Evolutionary conservation across 139 green algal genomes (phyloP).

Genomic region (Tetradesmus lagerheimii): DNA sequence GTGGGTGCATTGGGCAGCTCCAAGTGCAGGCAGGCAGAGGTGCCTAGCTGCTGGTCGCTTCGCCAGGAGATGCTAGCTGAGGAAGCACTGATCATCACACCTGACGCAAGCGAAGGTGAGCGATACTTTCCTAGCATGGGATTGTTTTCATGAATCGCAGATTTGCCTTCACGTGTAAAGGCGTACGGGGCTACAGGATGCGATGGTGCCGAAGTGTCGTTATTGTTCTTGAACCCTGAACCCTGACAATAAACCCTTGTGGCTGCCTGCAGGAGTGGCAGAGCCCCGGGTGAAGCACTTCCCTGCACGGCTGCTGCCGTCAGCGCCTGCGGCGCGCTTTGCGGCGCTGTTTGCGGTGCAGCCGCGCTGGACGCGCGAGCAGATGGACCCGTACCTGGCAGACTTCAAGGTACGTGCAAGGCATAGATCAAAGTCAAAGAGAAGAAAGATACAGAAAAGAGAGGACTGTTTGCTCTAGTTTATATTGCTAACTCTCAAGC

Average conservation of each 20-base stretch:
- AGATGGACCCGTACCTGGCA: slow-evolving; percentile 72
- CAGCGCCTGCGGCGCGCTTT: slow-evolving; percentile 67
- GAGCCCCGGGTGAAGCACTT: slow-evolving; percentile 54
- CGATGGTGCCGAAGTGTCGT: too few relatives aligned
- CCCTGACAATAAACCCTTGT: too few relatives aligned
- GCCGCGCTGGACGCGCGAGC: slow-evolving; percentile 59
- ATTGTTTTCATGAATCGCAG: too few relatives aligned
- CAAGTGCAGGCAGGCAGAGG: not conserved
- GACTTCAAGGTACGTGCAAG: slow-evolving; percentile 57
- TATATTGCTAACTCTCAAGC: too few relatives aligned
- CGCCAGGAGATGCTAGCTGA: slow-evolving; percentile 36
- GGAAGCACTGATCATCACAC: slow-evolving; percentile 50
- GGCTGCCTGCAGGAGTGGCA: not conserved
- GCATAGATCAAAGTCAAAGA: too few relatives aligned
- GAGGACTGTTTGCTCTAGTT: too few relatives aligned
- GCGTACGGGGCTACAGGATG: too few relatives aligned
- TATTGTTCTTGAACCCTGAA: too few relatives aligned
- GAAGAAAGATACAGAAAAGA: too few relatives aligned
- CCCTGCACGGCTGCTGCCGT: slow-evolving; percentile 57
- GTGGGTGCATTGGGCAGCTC: not conserved
- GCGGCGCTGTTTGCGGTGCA: slow-evolving; percentile 66
- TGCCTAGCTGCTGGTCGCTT: slow-evolving; percentile 24
- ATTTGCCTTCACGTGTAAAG: too few relatives aligned
- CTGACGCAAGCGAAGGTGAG: slow-evolving; percentile 58
- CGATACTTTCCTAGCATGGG: too few relatives aligned